Evolutionary conservation across 768 basidiomycete species (phyloP).

Genomic region (Pulveroboletus sp.): DNA sequence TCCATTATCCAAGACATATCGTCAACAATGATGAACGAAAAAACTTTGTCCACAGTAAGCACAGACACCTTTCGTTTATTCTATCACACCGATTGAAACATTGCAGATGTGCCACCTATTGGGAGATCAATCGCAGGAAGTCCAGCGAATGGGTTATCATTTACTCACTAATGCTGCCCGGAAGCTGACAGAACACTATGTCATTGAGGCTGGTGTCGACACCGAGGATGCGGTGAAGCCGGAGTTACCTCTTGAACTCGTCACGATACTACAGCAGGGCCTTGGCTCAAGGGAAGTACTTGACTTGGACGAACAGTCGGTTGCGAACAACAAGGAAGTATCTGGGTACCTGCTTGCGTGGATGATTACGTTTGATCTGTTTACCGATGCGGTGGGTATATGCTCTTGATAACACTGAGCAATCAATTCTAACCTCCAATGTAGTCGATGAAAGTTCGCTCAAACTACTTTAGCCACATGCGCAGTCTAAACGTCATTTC

Average conservation of each 20-base stretch:
- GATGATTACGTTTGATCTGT: slow-evolving; percentile 88
- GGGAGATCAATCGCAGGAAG: slow-evolving; percentile 54
- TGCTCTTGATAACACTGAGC: background rate
- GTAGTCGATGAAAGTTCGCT: slow-evolving; percentile 85
- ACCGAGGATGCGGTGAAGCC: slow-evolving; percentile 52
- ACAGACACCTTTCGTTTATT: background rate
- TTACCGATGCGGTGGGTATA: slow-evolving; percentile 72
- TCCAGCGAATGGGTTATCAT: slow-evolving; percentile 77
- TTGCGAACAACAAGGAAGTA: slow-evolving; percentile 34
- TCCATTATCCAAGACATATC: slow-evolving; percentile 69
- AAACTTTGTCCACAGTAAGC: slow-evolving; percentile 62
- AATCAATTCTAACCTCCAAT: background rate
- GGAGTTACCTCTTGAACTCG: slow-evolving; percentile 63
- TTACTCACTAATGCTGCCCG: slow-evolving; percentile 67
- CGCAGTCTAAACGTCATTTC: slow-evolving; percentile 65
- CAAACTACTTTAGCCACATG: slow-evolving; percentile 84
- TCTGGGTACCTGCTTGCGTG: slow-evolving; percentile 79
- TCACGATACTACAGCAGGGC: slow-evolving; percentile 56
- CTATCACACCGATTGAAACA: background rate
- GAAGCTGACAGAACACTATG: slow-evolving; percentile 77
- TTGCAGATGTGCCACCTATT: slow-evolving; percentile 79
- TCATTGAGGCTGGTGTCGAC: slow-evolving; percentile 85
- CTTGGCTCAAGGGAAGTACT: slow-evolving; percentile 39
- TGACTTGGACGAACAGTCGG: slow-evolving; percentile 40
- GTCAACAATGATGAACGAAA: slow-evolving; percentile 54